These are phyloP conservation scores for Binderoboletus segoi DNA, from an alignment of 1,284 basidiomycete genomes.

Conservation along the genomic window DNA sequence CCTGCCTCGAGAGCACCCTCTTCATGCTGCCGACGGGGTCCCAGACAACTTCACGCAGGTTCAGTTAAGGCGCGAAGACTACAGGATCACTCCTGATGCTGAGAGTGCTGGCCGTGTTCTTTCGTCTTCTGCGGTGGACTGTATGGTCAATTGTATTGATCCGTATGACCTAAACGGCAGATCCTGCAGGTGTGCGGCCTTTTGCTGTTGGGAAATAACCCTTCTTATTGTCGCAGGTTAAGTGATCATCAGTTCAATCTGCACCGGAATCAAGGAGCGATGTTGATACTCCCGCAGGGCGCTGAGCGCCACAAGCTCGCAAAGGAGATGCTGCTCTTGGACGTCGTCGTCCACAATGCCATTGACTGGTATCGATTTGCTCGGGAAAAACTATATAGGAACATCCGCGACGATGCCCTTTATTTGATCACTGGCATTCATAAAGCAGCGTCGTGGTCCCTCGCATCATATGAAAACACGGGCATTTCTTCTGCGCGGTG, in stretches of 20 bases:
- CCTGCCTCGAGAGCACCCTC: constrained; percentile 6
- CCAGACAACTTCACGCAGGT: constrained; percentile 9
- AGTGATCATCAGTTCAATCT: neutral
- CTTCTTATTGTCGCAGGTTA: neutral
- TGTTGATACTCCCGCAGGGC: constrained; percentile 8
- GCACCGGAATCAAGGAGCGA: neutral
- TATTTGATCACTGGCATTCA: constrained; percentile 11
- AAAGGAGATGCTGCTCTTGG: neutral
- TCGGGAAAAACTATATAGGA: neutral
- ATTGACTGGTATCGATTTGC: constrained; percentile 6
- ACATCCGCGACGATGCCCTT: neutral
- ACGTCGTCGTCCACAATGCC: neutral
- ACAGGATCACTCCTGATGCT: neutral
- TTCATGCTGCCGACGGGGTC: constrained; percentile 7
- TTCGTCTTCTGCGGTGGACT: neutral
- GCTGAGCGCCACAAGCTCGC: neutral
- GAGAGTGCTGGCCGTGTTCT: constrained; percentile 4
- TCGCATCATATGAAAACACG: constrained; percentile 1
- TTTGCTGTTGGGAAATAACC: neutral
- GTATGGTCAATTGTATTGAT: neutral
- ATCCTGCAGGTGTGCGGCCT: neutral
- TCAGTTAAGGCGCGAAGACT: neutral
- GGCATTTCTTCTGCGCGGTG: neutral
- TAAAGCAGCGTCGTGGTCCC: constrained; percentile 7
- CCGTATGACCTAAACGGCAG: neutral